phyloP scores from a whole-genome alignment of 2,329 filamentous ascomycete species.

The Cadophora malorum region DNA sequence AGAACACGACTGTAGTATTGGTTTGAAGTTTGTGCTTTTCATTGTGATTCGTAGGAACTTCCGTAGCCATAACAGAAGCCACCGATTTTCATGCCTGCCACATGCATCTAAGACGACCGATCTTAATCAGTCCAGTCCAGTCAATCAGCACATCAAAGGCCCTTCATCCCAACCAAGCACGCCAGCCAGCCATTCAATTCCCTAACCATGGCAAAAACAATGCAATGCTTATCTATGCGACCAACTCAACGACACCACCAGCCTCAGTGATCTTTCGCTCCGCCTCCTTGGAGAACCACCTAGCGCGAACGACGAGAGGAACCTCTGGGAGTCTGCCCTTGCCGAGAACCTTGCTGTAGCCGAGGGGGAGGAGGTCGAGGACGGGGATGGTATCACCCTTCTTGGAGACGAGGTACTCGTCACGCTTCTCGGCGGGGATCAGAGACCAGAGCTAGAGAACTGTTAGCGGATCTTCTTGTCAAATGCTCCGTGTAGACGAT shows the following conservation, averaged over 20 bases:
- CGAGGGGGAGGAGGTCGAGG: constrained; percentile 94
- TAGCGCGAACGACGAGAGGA: constrained; percentile 91
- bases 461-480: constrained; percentile 29
- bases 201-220: constrained; percentile 26
- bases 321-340: constrained; percentile 96
- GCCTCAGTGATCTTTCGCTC: constrained; percentile 99
- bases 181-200: constrained; percentile 27
- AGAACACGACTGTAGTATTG: background rate
- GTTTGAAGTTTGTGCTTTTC: constrained; percentile 5
- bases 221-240: constrained; percentile 67
- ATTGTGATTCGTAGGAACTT: constrained; percentile 11
- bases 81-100: constrained; percentile 21
- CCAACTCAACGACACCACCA: constrained; percentile 93
- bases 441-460: constrained; percentile 84
- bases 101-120: constrained; percentile 16
- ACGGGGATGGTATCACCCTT: constrained; percentile 95
- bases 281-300: constrained; percentile 94
- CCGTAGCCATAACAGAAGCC: constrained; percentile 15
- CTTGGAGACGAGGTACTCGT: constrained; percentile 81
- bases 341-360: constrained; percentile 98
- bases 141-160: background rate
- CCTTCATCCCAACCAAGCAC: constrained; percentile 11
- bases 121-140: background rate
- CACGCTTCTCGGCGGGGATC: constrained; percentile 89
- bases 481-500: constrained; percentile 25